Evolutionary conservation across 306 rosid genomes (phyloP).

Genomic region (Quercus dentata): DNA sequence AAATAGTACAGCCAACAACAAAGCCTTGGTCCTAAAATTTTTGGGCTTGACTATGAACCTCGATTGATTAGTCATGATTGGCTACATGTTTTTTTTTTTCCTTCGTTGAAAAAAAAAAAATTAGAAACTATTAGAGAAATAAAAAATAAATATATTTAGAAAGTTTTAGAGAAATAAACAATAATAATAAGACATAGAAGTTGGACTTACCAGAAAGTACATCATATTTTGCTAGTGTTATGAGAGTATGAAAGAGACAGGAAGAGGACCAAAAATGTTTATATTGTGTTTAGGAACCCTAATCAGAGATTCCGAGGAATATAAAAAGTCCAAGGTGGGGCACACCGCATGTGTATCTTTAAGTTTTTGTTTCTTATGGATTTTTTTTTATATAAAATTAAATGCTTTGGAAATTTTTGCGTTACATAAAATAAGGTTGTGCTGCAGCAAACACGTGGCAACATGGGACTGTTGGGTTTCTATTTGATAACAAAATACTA

Average conservation of each 20-base stretch:
- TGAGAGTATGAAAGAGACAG: constrained; percentile 11
- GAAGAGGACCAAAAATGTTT: constrained; percentile 12
- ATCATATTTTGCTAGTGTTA: not conserved
- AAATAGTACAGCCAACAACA: too few relatives aligned
- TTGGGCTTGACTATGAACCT: too few relatives aligned
- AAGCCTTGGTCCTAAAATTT: accelerated
- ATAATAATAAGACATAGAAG: not conserved
- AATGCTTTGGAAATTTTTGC: too few relatives aligned
- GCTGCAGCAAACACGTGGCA: too few relatives aligned
- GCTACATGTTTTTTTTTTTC: too few relatives aligned
- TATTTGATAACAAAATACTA: too few relatives aligned
- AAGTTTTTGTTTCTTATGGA: too few relatives aligned
- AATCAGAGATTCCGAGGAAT: constrained; percentile 36
- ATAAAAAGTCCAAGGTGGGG: constrained; percentile 3
- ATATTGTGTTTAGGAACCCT: constrained; percentile 7
- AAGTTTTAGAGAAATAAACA: not conserved
- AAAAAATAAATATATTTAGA: not conserved
- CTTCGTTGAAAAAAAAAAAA: too few relatives aligned
- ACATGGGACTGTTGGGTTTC: too few relatives aligned
- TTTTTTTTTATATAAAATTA: too few relatives aligned
- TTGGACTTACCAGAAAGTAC: constrained; percentile 6
- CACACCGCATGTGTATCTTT: not conserved
- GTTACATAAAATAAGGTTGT: too few relatives aligned
- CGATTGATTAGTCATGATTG: too few relatives aligned
- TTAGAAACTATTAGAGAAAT: not conserved